Percentiles rank a stretch among this genome's conserved stretches.
phyloP scores from a whole-genome alignment of 305 asterid species.

The Fraxinus sp. region DNA sequence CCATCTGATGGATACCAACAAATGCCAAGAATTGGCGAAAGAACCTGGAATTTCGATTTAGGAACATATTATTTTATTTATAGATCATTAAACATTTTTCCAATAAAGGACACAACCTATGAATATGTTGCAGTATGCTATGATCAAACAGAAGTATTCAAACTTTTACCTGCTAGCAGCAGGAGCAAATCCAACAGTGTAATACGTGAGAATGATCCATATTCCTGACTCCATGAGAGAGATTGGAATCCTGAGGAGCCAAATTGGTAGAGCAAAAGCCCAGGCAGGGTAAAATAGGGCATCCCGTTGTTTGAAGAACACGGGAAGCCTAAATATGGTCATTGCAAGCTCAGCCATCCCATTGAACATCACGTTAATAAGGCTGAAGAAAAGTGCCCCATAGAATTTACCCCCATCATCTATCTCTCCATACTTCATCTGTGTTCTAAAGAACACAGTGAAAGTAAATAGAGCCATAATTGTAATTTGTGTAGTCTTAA shows the following conservation, averaged over 20 bases:
- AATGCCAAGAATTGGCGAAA: slow-evolving; percentile 46
- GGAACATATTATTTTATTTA: background rate
- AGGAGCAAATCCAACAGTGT: slow-evolving; percentile 52
- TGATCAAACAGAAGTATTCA: background rate
- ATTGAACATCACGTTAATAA: slow-evolving; percentile 46
- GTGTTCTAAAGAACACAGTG: slow-evolving; percentile 44
- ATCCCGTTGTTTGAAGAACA: slow-evolving; percentile 49
- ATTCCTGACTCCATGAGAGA: slow-evolving; percentile 47
- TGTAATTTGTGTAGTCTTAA: slow-evolving; percentile 44
- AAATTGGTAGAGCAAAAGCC: slow-evolving; percentile 55
- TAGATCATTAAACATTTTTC: background rate
- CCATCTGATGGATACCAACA: slow-evolving; percentile 51
- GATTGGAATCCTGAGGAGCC: slow-evolving; percentile 48
- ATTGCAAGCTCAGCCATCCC: slow-evolving; percentile 48
- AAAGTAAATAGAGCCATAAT: slow-evolving; percentile 45
- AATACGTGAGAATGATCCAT: slow-evolving; percentile 50
- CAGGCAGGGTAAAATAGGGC: slow-evolving; percentile 51
- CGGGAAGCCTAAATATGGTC: slow-evolving; percentile 45
- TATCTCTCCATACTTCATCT: slow-evolving; percentile 38
- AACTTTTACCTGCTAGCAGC: slow-evolving; percentile 40
- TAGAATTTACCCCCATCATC: slow-evolving; percentile 45
- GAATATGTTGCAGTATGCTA: background rate
- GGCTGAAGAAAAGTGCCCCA: slow-evolving; percentile 49
- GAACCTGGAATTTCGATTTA: slow-evolving; percentile 29
- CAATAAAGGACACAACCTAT: background rate